phyloP scores from a whole-genome alignment of 139 green algal genomes.

The Tetraselmis striata region DNA sequence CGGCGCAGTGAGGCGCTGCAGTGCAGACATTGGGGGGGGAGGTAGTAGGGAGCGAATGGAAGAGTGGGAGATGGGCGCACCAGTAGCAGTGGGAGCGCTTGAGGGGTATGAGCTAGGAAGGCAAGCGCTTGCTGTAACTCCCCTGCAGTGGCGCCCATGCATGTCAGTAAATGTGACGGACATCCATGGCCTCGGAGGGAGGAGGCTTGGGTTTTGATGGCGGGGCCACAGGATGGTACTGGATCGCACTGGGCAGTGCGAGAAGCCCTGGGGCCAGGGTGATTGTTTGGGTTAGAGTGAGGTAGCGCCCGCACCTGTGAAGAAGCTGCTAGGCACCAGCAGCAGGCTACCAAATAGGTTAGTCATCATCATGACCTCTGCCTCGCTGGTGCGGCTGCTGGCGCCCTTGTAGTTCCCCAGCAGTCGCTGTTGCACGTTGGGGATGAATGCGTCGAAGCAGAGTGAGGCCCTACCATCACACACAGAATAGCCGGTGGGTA shows the following conservation, averaged over 20 bases:
- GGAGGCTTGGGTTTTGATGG: too few relatives aligned
- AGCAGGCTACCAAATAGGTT: background rate
- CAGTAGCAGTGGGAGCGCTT: background rate
- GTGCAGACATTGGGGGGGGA: too few relatives aligned
- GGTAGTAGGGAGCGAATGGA: too few relatives aligned
- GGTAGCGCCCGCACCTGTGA: background rate
- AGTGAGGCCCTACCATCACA: background rate
- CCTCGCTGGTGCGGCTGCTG: background rate
- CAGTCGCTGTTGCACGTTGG: background rate
- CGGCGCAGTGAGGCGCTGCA: too few relatives aligned
- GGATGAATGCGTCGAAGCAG: background rate
- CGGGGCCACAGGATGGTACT: too few relatives aligned
- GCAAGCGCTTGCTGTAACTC: background rate
- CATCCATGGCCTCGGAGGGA: too few relatives aligned
- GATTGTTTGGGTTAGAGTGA: too few relatives aligned
- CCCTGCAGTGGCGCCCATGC: too few relatives aligned
- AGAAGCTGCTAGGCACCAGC: background rate
- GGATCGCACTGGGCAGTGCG: too few relatives aligned
- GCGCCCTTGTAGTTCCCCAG: background rate
- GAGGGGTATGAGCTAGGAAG: background rate
- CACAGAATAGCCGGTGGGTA: background rate
- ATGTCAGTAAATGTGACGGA: background rate
- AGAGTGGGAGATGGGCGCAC: too few relatives aligned
- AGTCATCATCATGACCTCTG: background rate
- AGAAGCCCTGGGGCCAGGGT: too few relatives aligned